Base-by-base conservation (phyloP, 805 yeast genomes). In the Vanderwaltozyma yarrowii region DNA sequence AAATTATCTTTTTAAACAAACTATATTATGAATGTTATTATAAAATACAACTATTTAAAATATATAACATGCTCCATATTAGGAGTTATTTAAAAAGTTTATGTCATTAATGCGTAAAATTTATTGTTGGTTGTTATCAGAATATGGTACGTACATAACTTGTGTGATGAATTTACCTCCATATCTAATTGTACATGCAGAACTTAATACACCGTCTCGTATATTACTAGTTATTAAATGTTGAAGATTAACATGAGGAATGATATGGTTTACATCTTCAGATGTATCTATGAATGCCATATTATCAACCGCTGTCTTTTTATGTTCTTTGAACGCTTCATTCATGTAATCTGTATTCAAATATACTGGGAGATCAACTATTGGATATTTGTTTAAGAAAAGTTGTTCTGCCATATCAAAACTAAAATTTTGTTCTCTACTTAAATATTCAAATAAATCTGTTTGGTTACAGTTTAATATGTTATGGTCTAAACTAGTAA, bases 101-200 rank as follows among this genome's bases (percentile, higher is more conserved):
- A n/a, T n/a, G n/a, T n/a, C n/a, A n/a, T n/a, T 21, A 7, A 21
- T 21, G 24, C 24, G 10, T 21, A 21, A 21, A 21, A 7, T 10
- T 21, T 10, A 21, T 21, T 21, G 10, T 21, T 21, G 10, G 10
- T 7, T 21, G 10, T 7, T 7, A 7, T 7, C 24, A 21, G 11
- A 10, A 24, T 12, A 24, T 4, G 92, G 85, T 7, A 84, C 76
- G 51, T 80, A 83, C 65, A 80, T 71, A 8, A 81, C 78, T 52
- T 80, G 87, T 1, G 88, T 81, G 20, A 81, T 78, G 48, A 78
- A 81, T 57, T 80, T 81, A 4, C 88, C 88, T 9, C 75, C 71
- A 48, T 81, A 81, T 40, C 92, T 62, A 10, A 84, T 80, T 4
- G 83, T 81, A 48, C 85, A 77, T 3, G 85, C 85, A n/a, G 79